These are phyloP conservation scores for Rhodotorula sp. DNA, from an alignment of 1,284 basidiomycete species.

Conservation along the genomic window DNA sequence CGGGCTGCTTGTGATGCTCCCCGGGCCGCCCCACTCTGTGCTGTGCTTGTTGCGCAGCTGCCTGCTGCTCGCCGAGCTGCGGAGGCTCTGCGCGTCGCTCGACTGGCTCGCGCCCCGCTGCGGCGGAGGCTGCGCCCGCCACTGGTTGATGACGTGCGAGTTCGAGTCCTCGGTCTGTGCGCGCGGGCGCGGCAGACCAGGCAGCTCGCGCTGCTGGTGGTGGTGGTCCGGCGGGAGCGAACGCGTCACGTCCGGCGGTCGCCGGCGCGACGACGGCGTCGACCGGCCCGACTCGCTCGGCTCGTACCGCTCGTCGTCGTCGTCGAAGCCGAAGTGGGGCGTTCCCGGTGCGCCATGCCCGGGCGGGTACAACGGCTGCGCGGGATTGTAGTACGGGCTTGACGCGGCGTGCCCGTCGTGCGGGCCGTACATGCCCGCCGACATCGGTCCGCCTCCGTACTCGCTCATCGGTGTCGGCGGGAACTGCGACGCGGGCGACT, in stretches of 20 bases:
- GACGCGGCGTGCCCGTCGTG: slow-evolving; percentile 2
- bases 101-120: slow-evolving; percentile 24
- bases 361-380: slow-evolving; percentile 29
- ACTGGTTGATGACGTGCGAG: slow-evolving; percentile 54
- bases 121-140: slow-evolving; percentile 40
- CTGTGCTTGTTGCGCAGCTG: slow-evolving; percentile 44
- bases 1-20: slow-evolving; percentile 16
- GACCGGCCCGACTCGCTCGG: slow-evolving; percentile 35
- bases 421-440: background rate
- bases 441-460: slow-evolving; percentile 23
- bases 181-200: slow-evolving; percentile 58
- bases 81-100: slow-evolving; percentile 34
- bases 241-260: slow-evolving; percentile 24
- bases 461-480: slow-evolving; percentile 46
- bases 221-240: slow-evolving; percentile 27
- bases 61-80: slow-evolving; percentile 44
- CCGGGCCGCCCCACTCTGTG: slow-evolving; percentile 42
- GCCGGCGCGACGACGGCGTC: slow-evolving; percentile 21
- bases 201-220: slow-evolving; percentile 49
- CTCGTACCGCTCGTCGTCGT: slow-evolving; percentile 35
- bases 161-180: slow-evolving; percentile 73
- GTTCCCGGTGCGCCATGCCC: slow-evolving; percentile 2
- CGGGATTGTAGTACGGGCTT: slow-evolving; percentile 10
- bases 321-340: slow-evolving; percentile 40
- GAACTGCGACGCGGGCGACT: slow-evolving; percentile 44